Evolutionary conservation across 2,329 filamentous ascomycete species (phyloP).

Genomic region (Fusarium dlaminii): DNA sequence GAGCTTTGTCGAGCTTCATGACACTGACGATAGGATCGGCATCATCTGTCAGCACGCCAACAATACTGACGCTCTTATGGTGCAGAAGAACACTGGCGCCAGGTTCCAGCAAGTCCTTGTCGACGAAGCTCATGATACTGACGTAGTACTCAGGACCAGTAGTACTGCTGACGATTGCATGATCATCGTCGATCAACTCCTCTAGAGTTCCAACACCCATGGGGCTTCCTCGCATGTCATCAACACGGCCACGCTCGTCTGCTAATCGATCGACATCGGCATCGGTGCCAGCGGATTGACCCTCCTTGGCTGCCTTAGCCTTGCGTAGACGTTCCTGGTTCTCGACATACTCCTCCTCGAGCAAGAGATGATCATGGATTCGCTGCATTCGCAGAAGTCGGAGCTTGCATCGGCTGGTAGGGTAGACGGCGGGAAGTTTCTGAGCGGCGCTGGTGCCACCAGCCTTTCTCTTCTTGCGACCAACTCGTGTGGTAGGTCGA

Average conservation of each 20-base stretch:
- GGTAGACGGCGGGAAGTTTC: constrained; percentile 93
- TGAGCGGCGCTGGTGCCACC: constrained; percentile 93
- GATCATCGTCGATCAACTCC: constrained; percentile 99
- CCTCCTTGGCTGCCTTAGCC: constrained; percentile 83
- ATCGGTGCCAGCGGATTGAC: constrained; percentile 74
- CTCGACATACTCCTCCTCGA: constrained; percentile 99
- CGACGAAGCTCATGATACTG: constrained; percentile 99
- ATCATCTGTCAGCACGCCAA: constrained; percentile 96
- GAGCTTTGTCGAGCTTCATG: constrained; percentile 99
- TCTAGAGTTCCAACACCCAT: constrained; percentile 99
- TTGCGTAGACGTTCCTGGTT: constrained; percentile 97
- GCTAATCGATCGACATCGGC: constrained; percentile 83
- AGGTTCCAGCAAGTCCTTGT: constrained; percentile 97
- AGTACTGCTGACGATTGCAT: constrained; percentile 97
- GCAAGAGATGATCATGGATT: constrained; percentile 94
- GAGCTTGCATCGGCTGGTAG: constrained; percentile 96
- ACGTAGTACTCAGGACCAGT: constrained; percentile 99
- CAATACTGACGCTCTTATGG: constrained; percentile 97
- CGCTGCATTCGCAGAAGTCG: constrained; percentile 97
- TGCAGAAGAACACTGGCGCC: constrained; percentile 95
- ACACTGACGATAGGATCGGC: constrained; percentile 95
- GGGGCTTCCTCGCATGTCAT: constrained; percentile 97
- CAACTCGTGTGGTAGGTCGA: constrained; percentile 94
- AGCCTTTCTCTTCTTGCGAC: constrained; percentile 97
- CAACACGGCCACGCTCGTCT: constrained; percentile 92